Evolutionary conservation across 768 basidiomycete genomes (phyloP).

Genomic region (Coprinopsis marcescibilis): DNA sequence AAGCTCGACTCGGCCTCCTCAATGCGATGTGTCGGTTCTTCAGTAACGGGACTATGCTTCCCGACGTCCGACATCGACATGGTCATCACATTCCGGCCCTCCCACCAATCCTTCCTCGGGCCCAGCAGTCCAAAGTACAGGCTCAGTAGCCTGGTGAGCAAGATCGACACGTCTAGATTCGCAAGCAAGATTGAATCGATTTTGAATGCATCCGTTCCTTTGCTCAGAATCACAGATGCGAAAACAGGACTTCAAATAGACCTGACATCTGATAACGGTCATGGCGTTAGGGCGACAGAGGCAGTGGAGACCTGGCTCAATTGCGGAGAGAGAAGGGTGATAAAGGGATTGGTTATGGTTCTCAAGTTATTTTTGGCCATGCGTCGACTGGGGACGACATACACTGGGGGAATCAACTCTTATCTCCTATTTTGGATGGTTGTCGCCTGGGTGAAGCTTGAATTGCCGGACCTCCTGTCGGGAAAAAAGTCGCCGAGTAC

Average conservation of each 20-base stretch:
- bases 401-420: conserved; percentile 23
- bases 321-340: conserved; percentile 9
- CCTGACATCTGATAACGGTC: conserved; percentile 15
- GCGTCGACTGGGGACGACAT: conserved; percentile 20
- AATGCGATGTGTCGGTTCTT: conserved; percentile 19
- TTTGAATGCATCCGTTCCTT: conserved; percentile 16
- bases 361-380: conserved; percentile 22
- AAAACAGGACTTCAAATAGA: conserved; percentile 20
- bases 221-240: conserved; percentile 21
- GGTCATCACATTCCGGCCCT: conserved; percentile 14
- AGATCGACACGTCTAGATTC: conserved; percentile 14
- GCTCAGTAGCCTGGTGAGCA: neutral
- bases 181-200: conserved; percentile 17
- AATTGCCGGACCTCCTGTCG: conserved; percentile 14
- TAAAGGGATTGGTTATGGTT: conserved; percentile 17
- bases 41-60: conserved; percentile 19
- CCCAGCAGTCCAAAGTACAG: neutral
- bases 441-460: conserved; percentile 22
- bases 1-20: conserved; percentile 11
- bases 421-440: conserved; percentile 25
- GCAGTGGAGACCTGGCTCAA: conserved; percentile 18
- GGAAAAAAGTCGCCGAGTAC: no score
- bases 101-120: neutral
- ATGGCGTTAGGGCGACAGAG: conserved; percentile 15
- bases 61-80: conserved; percentile 25